Evolutionary conservation across 306 rosid species (phyloP).

Genomic region (Citrullus mucosospermus): DNA sequence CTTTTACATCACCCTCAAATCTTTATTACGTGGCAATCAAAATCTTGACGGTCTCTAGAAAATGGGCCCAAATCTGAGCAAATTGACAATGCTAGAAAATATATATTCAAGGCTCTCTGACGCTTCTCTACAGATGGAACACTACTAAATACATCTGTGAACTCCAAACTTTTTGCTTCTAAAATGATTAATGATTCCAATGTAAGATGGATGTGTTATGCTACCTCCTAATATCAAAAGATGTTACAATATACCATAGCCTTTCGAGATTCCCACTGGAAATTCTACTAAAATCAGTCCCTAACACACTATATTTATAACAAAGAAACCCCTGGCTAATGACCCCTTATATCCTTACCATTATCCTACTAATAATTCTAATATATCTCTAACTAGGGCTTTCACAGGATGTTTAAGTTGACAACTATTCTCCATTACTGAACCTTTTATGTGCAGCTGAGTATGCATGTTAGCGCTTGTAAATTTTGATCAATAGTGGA

Average conservation of each 20-base stretch:
- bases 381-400: too few species aligned
- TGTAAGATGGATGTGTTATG: neutral
- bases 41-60: too few species aligned
- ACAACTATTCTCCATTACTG: neutral
- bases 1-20: too few species aligned
- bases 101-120: neutral
- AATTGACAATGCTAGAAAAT: neutral
- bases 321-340: too few species aligned
- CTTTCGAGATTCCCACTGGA: too few species aligned
- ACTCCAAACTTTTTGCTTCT: neutral
- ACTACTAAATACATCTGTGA: neutral
- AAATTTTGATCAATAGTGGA: neutral
- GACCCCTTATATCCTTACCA: too few species aligned
- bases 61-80: neutral
- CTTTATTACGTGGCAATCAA: neutral
- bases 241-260: too few species aligned
- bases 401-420: neutral
- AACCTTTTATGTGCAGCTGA: neutral
- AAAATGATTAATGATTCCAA: neutral
- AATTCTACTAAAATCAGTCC: too few species aligned
- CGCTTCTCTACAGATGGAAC: neutral
- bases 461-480: neutral
- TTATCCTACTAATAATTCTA: too few species aligned
- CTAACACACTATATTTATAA: too few species aligned
- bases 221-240: too few species aligned